Evolutionary conservation across 495 filamentous ascomycete species (phyloP), one percentile per base, ranked within the genome.

Genomic region (Talaromyces borbonicus): DNA sequence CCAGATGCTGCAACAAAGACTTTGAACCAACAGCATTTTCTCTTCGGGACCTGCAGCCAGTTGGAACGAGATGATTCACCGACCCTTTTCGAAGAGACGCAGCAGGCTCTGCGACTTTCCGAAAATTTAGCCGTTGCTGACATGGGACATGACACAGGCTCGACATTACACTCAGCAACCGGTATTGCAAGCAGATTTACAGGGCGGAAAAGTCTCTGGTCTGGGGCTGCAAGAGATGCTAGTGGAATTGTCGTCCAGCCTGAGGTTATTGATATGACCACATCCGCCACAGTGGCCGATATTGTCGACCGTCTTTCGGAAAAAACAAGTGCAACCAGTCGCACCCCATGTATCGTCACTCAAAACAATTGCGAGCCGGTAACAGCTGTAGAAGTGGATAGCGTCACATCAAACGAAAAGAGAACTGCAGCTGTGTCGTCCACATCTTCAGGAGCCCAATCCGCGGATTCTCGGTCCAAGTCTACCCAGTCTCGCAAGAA

Each of bases 41-140:
- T 95, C 2, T 97, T 97, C 60, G 90, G 90, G 12, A 95, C 88
- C 1, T 93, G 84, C 14, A 95, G 90, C 61, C 90, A 97, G 59
- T 66, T 97, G 14, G 84, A 84, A 38, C 70, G 72, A 43, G 83
- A 87, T 29, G 80, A 88, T 40, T 86, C 86, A 0, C 83, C 85
- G 2, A 69, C 72, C 2, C 71, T 79, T 4, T 65, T 89, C 3
- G 71, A 75, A 41, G 77, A 90, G 40, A 66, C 84, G 26, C 85
- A 90, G 46, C 61, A 74, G 52, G 84, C 85, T 14, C 80, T 90
- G 48, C 68, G 67, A 47, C 69, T 72, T 41, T 90, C 86, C 0
- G 71, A 75, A 45, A 54, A 38, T 7, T 40, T 39, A 32, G 19
- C 40, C 9, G n/a, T 38, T 18, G 20, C 12, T 11, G 41, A 37